Evolutionary conservation across 306 rosid species (phyloP), one percentile per base, ranked within the genome.

Genomic region (Pueraria montana): DNA sequence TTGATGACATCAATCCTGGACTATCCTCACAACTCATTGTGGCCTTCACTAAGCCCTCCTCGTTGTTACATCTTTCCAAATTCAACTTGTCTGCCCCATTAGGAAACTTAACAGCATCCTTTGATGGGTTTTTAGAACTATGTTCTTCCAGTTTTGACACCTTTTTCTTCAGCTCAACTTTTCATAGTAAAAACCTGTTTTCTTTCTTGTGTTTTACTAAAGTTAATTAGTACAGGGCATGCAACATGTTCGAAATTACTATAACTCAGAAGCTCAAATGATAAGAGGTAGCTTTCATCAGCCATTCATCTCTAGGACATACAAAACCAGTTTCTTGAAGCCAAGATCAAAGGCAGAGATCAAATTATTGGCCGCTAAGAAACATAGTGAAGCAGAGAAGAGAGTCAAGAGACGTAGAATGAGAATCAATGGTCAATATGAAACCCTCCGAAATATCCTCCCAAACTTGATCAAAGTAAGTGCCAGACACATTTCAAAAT

Each of bases 371-470:
- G 91, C 88, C 0, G 95, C 97, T 62, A 85, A 84, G 88, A 94
- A 87, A 76, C 98, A 92, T 81, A 87, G 95, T 21, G 88, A 90
- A 82, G 91, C 97, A 27, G 97, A 94, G 82, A 91, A 58, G 85
- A n/a, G n/a, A n/a, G n/a, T n/a, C n/a, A n/a, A n/a, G n/a, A 94
- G 85, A n/a, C 84, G 94, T n/a, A 87, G 98, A 81, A 74, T 46
- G 89, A 64, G 95, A 83, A 94, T 94, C 91, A 92, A 90, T 81
- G 76, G 78, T 62, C 94, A 94, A 88, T 92, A 90, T 70, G 84
- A 84, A 69, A 82, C 87, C 45, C 97, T 92, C 43, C 92, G 91
- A 72, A 63, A 52, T 14, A 53, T 87, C 85, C 90, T 94, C 24
- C 92, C 91, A n/a, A n/a, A n/a, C n/a, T n/a, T n/a, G n/a, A n/a